Percentiles rank a stretch among this genome's conserved stretches.
Conservation (phyloP, 2,329 filamentous ascomycete genomes). For the Diaporthe sp. region DNA sequence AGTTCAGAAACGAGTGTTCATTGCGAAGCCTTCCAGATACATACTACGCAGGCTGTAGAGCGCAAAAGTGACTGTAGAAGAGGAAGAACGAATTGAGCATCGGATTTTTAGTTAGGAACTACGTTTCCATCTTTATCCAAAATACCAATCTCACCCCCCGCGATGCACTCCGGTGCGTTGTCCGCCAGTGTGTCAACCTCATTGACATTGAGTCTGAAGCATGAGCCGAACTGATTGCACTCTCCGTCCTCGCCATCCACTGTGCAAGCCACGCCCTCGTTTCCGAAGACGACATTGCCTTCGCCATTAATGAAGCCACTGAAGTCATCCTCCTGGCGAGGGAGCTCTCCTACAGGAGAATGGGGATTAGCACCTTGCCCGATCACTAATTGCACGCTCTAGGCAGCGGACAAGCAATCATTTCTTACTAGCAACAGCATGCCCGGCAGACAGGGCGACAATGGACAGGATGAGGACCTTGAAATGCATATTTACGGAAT, state of each 20-base stretch:
- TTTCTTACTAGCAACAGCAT: not conserved
- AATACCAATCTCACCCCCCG: not conserved
- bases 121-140: not conserved
- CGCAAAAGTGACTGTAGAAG: not conserved
- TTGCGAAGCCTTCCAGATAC: not conserved
- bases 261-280: constrained; percentile 6
- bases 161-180: not conserved
- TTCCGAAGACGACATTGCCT: not conserved
- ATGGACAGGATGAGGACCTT: not conserved
- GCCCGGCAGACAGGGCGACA: not conserved
- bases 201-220: not conserved
- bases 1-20: too few species aligned
- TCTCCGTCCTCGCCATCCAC: constrained; percentile 1
- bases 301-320: not conserved
- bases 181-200: not conserved
- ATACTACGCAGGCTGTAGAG: not conserved
- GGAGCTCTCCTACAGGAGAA: not conserved
- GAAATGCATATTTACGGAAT: not conserved
- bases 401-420: not conserved
- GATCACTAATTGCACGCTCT: not conserved
- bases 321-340: not conserved
- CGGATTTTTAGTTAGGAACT: not conserved
- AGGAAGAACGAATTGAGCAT: not conserved
- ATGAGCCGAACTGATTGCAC: not conserved
- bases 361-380: not conserved